Evolutionary conservation across 768 basidiomycete species (phyloP), one percentile per base, ranked within the genome.

Genomic region (Cystofilobasidium bisporidii): DNA sequence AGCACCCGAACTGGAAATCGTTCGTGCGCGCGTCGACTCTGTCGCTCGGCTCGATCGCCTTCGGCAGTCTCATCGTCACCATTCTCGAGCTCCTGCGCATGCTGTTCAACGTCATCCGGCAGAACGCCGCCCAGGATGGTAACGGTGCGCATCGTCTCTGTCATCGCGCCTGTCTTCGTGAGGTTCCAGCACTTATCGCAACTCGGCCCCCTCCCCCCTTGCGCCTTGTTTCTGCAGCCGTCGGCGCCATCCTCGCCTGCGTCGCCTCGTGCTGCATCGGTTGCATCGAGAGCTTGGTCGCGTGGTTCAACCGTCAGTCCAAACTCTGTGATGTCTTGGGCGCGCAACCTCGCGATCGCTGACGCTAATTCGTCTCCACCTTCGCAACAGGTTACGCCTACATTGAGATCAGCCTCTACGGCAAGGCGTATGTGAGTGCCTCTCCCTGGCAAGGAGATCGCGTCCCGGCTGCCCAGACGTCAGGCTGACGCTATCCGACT

Each of bases 371-470:
- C 22, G 22, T 15, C 33, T n/a, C 9, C 43, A 12, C n/a, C n/a
- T 40, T 43, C 40, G 3, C 22, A 4, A 43, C 18, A 8, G n/a
- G 28, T 11, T 26, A 59, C 53, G 70, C 14, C 40, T 74, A 74
- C 66, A 89, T 90, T 71, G 87, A 91, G 75, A 90, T 91, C 58
- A 87, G 89, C 0, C 78, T 91, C 14, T 92, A 91, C 74, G 89
- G 90, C 40, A 92, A 91, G 77, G 79, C 86, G 1, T 91, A 90
- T 71, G n/a, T n/a, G n/a, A n/a, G n/a, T n/a, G n/a, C n/a, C n/a
- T n/a, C n/a, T n/a, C n/a, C n/a, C n/a, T n/a, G n/a, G n/a, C n/a
- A n/a, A n/a, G n/a, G n/a, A n/a, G n/a, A n/a, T n/a, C n/a, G n/a
- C n/a, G n/a, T n/a, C n/a, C n/a, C n/a, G n/a, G n/a, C n/a, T n/a